Evolutionary conservation across 352 stramenopile species (phyloP).

Genomic region (Pythium brassicae): DNA sequence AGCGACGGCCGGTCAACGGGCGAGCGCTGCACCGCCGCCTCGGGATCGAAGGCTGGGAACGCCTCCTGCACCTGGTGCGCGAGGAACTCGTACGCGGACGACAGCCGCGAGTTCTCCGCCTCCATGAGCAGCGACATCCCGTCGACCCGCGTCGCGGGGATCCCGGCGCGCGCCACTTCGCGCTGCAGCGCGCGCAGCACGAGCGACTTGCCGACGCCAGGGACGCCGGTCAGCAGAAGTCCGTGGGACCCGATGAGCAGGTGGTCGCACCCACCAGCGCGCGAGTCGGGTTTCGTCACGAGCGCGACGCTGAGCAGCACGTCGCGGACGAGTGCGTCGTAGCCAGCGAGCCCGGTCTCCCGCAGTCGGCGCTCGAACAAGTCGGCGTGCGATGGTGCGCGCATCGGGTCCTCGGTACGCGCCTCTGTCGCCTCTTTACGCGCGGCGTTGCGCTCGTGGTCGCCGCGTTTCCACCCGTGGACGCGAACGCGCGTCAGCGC

Average conservation of each 20-base stretch:
- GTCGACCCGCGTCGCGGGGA: constrained; percentile 25
- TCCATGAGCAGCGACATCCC: constrained; percentile 58
- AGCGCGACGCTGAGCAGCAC: constrained; percentile 54
- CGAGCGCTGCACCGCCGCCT: background rate
- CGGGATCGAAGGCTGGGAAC: constrained; percentile 17
- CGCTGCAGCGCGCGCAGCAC: constrained; percentile 24
- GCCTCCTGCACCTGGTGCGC: constrained; percentile 27
- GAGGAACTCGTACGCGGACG: constrained; percentile 62
- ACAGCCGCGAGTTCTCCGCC: constrained; percentile 31
- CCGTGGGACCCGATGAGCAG: constrained; percentile 37
- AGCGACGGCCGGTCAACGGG: background rate
- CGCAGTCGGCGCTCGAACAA: constrained; percentile 26
- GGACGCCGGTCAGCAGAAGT: constrained; percentile 54
- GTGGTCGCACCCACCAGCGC: background rate
- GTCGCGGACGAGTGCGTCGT: constrained; percentile 43
- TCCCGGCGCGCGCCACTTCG: constrained; percentile 16
- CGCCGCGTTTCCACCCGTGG: constrained; percentile 5
- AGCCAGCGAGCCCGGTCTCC: constrained; percentile 42
- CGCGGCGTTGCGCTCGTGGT: background rate
- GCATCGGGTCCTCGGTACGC: background rate
- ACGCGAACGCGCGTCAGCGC: background rate
- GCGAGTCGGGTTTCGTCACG: constrained; percentile 21
- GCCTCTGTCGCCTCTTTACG: background rate
- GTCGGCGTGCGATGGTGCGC: background rate
- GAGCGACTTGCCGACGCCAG: constrained; percentile 65